A percentile compares a stretch with the other conserved stretches of the same genome.
Conservation (phyloP, 2,329 filamentous ascomycete species). For the Pezicula radicicola region DNA sequence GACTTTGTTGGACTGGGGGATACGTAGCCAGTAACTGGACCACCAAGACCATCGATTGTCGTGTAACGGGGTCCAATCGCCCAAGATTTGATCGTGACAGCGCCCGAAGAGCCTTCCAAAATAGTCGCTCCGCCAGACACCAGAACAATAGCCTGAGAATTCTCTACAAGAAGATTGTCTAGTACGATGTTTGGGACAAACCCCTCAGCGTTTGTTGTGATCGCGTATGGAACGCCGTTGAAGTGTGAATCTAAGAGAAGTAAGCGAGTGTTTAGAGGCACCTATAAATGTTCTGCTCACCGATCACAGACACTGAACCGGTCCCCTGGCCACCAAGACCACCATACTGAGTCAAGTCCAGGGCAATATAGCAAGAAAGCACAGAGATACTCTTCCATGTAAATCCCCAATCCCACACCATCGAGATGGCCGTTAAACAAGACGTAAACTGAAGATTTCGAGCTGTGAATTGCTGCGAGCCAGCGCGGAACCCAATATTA, state of each 20-base stretch:
- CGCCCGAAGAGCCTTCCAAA: no score
- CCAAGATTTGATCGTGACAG: background rate
- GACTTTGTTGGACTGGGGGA: background rate
- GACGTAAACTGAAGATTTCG: constrained; percentile 67
- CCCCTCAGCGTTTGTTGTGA: no score
- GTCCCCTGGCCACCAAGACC: background rate
- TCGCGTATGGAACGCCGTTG: no score
- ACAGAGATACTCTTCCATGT: constrained; percentile 31
- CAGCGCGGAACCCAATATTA: constrained; percentile 48
- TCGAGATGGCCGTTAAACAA: constrained; percentile 43
- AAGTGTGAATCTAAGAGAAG: no score
- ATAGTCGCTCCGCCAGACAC: no score
- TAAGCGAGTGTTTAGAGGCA: no score
- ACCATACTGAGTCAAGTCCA: background rate
- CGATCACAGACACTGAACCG: no score
- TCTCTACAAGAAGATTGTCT: no score
- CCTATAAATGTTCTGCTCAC: no score
- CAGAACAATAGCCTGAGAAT: no score
- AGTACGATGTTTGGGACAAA: no score
- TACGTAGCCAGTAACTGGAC: background rate
- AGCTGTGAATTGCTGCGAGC: constrained; percentile 54
- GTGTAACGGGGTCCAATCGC: background rate
- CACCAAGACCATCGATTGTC: background rate
- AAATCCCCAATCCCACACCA: constrained; percentile 58
- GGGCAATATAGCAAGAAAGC: background rate